Conservation (phyloP, 257 asterid species). For the Solanum arcanum region DNA sequence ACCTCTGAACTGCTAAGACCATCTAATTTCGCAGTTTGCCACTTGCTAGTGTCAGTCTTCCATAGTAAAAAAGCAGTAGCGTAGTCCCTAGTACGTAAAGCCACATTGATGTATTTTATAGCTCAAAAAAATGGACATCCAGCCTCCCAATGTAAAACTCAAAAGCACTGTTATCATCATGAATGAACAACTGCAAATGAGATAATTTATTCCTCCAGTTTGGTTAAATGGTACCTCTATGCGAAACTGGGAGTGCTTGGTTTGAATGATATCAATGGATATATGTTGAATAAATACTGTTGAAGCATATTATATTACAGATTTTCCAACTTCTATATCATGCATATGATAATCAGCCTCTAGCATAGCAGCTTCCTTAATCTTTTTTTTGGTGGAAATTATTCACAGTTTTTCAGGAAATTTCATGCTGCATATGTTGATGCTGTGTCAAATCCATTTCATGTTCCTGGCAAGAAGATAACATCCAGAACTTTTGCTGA, state of each 20-base stretch:
- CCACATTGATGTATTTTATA: not conserved
- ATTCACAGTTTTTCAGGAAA: constrained; percentile 68
- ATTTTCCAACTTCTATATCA: not conserved
- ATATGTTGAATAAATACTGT: not conserved
- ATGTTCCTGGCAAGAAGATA: constrained; percentile 90
- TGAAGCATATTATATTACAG: not conserved
- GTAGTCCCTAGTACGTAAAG: not conserved
- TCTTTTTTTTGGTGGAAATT: constrained; percentile 9
- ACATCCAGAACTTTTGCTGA: constrained; percentile 71
- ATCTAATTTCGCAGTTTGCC: not conserved
- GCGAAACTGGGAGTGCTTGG: not conserved
- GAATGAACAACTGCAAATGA: not conserved
- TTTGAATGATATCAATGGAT: not conserved
- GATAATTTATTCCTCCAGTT: not conserved
- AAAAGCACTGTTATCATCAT: not conserved
- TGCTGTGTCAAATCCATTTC: constrained; percentile 98
- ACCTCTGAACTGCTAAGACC: not conserved
- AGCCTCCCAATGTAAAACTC: not conserved
- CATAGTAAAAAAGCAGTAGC: not conserved
- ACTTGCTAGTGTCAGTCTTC: not conserved
- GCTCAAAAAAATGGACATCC: not conserved
- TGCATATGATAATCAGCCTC: not conserved
- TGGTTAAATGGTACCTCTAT: not conserved
- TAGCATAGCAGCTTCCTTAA: constrained; percentile 1
- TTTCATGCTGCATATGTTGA: constrained; percentile 92